Percentiles rank a stretch among this genome's conserved stretches.
phyloP scores from a whole-genome alignment of 768 basidiomycete species.

The Trametes coccinea region DNA sequence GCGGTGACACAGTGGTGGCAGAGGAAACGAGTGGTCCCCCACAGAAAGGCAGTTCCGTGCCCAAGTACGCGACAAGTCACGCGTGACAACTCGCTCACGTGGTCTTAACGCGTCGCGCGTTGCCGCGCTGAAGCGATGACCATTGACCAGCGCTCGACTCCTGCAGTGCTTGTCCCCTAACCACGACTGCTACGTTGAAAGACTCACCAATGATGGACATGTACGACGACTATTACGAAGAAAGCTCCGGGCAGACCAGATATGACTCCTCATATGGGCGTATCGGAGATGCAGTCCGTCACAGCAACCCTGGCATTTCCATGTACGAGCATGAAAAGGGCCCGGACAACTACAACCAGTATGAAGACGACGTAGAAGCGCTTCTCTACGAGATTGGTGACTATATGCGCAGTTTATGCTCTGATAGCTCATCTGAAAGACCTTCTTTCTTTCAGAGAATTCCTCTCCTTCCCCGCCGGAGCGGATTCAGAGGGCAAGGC shows the following conservation, averaged over 20 bases:
- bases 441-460: slow-evolving; percentile 28
- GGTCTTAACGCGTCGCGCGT: slow-evolving; percentile 9
- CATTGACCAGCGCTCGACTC: not conserved
- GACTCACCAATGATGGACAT: not conserved
- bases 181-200: not conserved
- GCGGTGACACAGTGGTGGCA: slow-evolving; percentile 1
- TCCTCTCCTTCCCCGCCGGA: slow-evolving; percentile 40
- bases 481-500: slow-evolving; percentile 20
- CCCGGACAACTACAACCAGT: slow-evolving; percentile 17
- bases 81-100: slow-evolving; percentile 12
- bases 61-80: slow-evolving; percentile 16
- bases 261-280: not conserved
- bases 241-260: no score
- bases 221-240: no score
- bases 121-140: not conserved
- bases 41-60: not conserved
- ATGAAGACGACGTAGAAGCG: slow-evolving; percentile 24
- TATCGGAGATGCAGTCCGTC: not conserved
- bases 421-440: slow-evolving; percentile 25
- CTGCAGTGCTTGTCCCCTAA: not conserved
- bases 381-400: slow-evolving; percentile 24
- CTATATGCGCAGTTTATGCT: slow-evolving; percentile 31
- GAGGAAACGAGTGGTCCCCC: not conserved
- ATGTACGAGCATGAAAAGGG: not conserved
- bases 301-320: not conserved